Percentiles rank a stretch among this genome's conserved stretches.
Conservation (phyloP, 1,139 yeast genomes). For the Scheffersomyces quercinus region DNA sequence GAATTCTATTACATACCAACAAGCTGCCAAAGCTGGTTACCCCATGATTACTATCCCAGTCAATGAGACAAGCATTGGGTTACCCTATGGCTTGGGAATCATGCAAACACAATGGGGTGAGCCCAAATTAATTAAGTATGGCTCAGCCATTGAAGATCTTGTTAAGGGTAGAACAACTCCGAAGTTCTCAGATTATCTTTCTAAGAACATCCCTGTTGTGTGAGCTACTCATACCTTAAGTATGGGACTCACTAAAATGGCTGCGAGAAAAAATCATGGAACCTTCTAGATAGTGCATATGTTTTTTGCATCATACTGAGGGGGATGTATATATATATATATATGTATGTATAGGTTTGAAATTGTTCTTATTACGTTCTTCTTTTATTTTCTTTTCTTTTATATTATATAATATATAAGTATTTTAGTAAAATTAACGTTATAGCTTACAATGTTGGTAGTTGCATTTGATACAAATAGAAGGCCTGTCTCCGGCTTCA, state of each 20-base stretch:
- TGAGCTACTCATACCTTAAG: background rate
- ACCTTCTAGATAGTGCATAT: background rate
- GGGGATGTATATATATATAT: no score
- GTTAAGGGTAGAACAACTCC: constrained; percentile 15
- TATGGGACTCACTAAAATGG: background rate
- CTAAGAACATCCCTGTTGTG: constrained; percentile 19
- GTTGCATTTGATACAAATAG: no score
- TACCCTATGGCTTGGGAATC: constrained; percentile 21
- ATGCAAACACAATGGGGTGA: constrained; percentile 24
- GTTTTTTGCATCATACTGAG: no score
- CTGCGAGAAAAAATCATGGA: constrained; percentile 1
- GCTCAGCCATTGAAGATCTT: constrained; percentile 23
- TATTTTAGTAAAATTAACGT: no score
- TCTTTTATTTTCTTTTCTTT: no score
- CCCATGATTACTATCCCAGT: constrained; percentile 20
- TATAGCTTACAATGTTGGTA: no score
- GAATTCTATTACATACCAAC: constrained; percentile 18
- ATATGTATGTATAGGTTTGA: no score
- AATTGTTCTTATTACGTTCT: no score
- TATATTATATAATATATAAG: no score
- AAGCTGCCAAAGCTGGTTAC: constrained; percentile 21
- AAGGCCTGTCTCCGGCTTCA: no score
- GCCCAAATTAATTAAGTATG: constrained; percentile 19
- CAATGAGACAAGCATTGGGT: constrained; percentile 13
- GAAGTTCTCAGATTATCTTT: constrained; percentile 16